Conservation (phyloP, 306 rosid species). For the Hippophae tibetana region DNA sequence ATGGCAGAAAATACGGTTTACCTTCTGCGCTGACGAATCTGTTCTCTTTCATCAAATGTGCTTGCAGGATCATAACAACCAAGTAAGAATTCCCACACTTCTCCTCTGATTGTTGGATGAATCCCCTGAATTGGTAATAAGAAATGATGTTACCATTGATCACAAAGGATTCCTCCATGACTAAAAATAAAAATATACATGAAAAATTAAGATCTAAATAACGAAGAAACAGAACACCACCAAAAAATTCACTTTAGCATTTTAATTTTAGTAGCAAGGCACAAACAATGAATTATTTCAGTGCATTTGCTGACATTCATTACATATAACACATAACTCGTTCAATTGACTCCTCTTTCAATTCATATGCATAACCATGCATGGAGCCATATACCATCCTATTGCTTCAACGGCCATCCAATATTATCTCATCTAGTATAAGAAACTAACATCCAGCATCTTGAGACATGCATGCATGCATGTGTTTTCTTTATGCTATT, state of each 20-base stretch:
- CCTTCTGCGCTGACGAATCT: conserved; percentile 63
- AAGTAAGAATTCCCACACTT: conserved; percentile 97
- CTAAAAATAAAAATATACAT: background rate
- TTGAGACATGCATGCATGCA: too few species aligned
- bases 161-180: background rate
- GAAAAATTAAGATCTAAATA: background rate
- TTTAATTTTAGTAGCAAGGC: too few species aligned
- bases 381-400: background rate
- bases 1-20: conserved; percentile 16
- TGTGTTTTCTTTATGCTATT: too few species aligned
- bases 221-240: background rate
- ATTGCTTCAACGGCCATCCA: too few species aligned
- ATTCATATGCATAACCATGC: background rate
- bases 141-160: conserved; percentile 10
- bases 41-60: conserved; percentile 90
- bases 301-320: too few species aligned
- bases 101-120: conserved; percentile 95
- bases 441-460: too few species aligned
- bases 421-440: too few species aligned
- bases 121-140: conserved; percentile 53
- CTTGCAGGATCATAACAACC: conserved; percentile 82
- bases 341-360: conserved; percentile 1
- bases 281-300: too few species aligned
- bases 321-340: background rate
- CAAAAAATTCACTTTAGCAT: background rate